Evolutionary conservation across 225 moss, liverwort and hornwort species (phyloP).

Genomic region (Marchantia paleacea): DNA sequence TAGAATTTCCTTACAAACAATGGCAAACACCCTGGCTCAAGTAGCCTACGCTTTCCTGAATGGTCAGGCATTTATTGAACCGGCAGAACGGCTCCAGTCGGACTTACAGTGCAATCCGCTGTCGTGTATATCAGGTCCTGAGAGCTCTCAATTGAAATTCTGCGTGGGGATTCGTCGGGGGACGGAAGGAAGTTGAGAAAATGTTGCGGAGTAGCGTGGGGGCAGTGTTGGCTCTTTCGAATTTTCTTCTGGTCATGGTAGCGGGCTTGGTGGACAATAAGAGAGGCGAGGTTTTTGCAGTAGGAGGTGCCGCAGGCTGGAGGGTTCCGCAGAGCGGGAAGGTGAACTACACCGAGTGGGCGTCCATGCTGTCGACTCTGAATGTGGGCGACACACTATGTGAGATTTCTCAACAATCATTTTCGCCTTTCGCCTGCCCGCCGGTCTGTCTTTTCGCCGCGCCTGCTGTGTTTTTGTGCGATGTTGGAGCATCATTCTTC

Average conservation of each 20-base stretch:
- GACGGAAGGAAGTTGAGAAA: neutral
- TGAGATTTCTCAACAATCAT: neutral
- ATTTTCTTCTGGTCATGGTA: conserved; percentile 10
- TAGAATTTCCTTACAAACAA: too few species aligned
- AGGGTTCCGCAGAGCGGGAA: conserved; percentile 32
- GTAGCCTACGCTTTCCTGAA: too few species aligned
- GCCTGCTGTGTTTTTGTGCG: too few species aligned
- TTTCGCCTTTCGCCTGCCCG: neutral
- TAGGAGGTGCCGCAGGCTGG: conserved; percentile 48
- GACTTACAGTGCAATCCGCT: too few species aligned
- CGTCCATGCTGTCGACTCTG: conserved; percentile 35
- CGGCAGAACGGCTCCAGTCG: too few species aligned
- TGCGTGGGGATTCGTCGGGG: neutral
- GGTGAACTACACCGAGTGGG: conserved; percentile 53
- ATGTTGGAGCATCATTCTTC: neutral
- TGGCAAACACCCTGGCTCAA: too few species aligned
- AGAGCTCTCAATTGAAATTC: neutral
- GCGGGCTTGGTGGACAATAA: conserved; percentile 18
- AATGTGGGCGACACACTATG: conserved; percentile 41
- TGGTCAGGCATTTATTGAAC: too few species aligned
- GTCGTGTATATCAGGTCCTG: too few species aligned
- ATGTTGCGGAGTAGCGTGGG: neutral
- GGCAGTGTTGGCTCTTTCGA: neutral
- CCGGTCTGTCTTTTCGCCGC: neutral
- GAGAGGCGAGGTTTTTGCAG: conserved; percentile 37